Conservation (phyloP, 2,329 filamentous ascomycete genomes). For the Ascochyta viciae-villosae region DNA sequence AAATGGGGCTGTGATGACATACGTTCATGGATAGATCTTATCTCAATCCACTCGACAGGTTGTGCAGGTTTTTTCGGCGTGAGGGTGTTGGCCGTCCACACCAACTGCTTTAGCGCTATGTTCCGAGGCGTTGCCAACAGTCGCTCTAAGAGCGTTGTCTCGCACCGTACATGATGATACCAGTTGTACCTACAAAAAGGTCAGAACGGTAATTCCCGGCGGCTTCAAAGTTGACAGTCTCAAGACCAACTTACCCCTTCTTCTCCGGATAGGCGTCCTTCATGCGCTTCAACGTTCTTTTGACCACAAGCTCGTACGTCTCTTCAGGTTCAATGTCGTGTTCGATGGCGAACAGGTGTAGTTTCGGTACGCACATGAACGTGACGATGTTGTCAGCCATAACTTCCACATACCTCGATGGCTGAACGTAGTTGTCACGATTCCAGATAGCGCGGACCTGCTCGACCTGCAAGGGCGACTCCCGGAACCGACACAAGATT, state of each 20-base stretch:
- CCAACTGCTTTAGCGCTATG: conserved; percentile 1
- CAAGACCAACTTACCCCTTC: neutral
- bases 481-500: neutral
- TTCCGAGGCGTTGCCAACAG: neutral
- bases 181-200: neutral
- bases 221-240: neutral
- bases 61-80: neutral
- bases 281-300: neutral
- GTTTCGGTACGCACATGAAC: conserved; percentile 1
- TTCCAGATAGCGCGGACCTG: conserved; percentile 1
- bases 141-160: neutral
- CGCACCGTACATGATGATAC: neutral
- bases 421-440: neutral
- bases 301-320: neutral
- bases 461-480: neutral
- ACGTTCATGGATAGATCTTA: neutral
- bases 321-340: neutral
- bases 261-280: neutral
- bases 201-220: neutral
- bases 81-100: conserved; percentile 5
- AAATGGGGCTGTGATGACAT: neutral
- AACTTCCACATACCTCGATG: neutral
- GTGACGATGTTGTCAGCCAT: conserved; percentile 11
- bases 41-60: conserved; percentile 3
- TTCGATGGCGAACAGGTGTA: conserved; percentile 3